Evolutionary conservation across 1,284 basidiomycete genomes (phyloP), one percentile per base, ranked within the genome.

Genomic region (Fistulina hepatica): DNA sequence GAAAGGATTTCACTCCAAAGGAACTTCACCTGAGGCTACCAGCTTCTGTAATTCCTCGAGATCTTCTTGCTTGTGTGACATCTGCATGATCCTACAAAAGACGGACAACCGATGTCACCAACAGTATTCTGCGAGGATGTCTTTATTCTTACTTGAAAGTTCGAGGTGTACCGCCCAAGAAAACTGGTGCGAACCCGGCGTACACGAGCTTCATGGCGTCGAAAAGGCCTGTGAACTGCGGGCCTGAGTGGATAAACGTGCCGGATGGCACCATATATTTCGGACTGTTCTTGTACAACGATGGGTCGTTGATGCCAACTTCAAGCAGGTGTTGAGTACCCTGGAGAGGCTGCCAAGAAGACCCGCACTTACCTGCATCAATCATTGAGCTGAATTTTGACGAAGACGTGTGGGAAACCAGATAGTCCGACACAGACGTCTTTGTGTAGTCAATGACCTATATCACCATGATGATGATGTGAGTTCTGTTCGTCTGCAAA

Each of bases 361-460:
- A 5, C 25, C 5, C 12, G 3, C 6, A 27, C 25, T 27, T 15
- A 36, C 39, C 19, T 6, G 35, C 39, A 58, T 1, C 61, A 52
- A 31, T 19, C 21, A 67, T 48, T 36, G 59, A 53, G 7, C 59
- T 46, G 38, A 57, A 65, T 36, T 48, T 55, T 1, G 55, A 50
- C 2, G 53, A 46, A 0, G 54, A 57, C 1, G 54, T 48, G 23
- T 58, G 43, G 9, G 48, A 45, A 2, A 44, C 34, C 7, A 73
- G 56, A 20, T 57, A 54, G 35, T 61, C 52, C 15, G 53, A 48
- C 2, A 71, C 46, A 4, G 67, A 55, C 12, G 51, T 52, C 1
- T 51, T 48, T 1, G 58, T 64, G 40, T 77, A 76, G 48, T 75
- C 70, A 19, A 76, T 51, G 25, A 67, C 60, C 55, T 62, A 34